A percentile compares a stretch with the other conserved stretches of the same genome.
Conservation (phyloP, 768 basidiomycete genomes). For the Pleurotus djamor region DNA sequence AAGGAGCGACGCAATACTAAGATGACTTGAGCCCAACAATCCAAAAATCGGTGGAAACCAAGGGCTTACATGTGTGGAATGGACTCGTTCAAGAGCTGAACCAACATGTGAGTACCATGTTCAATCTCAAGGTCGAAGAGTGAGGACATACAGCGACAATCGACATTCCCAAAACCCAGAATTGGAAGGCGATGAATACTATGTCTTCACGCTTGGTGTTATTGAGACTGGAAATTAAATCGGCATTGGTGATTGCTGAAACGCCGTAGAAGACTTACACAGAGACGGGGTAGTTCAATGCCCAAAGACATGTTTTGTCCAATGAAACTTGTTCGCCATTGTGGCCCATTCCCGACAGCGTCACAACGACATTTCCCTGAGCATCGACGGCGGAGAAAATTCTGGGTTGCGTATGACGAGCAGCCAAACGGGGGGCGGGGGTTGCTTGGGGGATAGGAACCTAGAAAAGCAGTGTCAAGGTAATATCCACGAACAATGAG, state of each 20-base stretch:
- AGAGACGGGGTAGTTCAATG: conserved; percentile 69
- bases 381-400: conserved; percentile 14
- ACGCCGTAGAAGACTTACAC: conserved; percentile 40
- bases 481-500: no score
- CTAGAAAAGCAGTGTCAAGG: not conserved
- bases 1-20: conserved; percentile 58
- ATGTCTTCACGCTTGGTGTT: conserved; percentile 79
- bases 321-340: conserved; percentile 34
- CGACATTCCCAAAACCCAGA: conserved; percentile 82
- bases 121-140: not conserved
- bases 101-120: not conserved
- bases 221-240: conserved; percentile 41
- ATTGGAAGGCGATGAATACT: conserved; percentile 74
- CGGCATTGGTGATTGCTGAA: not conserved
- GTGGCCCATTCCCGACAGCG: conserved; percentile 30
- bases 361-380: conserved; percentile 19
- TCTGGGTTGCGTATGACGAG: conserved; percentile 10
- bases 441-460: not conserved
- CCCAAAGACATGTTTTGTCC: conserved; percentile 47
- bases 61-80: conserved; percentile 60
- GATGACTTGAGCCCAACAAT: not conserved
- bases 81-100: conserved; percentile 60
- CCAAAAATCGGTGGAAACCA: not conserved
- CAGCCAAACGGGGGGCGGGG: not conserved
- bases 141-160: conserved; percentile 45